Evolutionary conservation across 257 asterid species (phyloP).

Genomic region (Solanum pinnatisectum): DNA sequence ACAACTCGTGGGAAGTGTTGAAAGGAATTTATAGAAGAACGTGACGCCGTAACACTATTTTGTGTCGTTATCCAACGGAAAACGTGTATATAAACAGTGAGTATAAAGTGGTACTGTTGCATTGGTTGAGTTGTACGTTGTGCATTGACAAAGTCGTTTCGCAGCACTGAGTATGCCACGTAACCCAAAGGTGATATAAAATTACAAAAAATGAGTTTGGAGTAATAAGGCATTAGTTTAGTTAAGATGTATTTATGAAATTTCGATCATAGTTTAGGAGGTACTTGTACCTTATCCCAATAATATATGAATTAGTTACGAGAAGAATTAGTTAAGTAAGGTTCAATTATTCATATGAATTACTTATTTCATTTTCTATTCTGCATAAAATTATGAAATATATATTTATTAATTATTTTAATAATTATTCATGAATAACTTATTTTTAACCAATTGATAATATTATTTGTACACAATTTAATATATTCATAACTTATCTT

Average conservation of each 20-base stretch:
- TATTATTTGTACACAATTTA: no score
- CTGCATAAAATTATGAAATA: no score
- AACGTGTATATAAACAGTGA: background rate
- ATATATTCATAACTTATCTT: no score
- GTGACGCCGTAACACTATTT: constrained; percentile 40
- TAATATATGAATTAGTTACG: no score
- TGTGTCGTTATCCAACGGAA: constrained; percentile 51
- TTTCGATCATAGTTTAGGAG: fast-evolving
- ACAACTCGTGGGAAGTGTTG: constrained; percentile 11
- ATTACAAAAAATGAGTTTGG: no score
- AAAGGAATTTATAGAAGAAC: constrained; percentile 26
- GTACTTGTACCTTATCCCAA: fast-evolving
- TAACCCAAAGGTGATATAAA: no score
- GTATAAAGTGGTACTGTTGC: background rate
- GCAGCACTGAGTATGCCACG: fast-evolving
- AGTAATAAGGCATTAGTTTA: fast-evolving
- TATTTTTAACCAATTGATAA: fast-evolving
- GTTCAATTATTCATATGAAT: no score
- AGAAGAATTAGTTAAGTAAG: background rate
- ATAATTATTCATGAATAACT: no score
- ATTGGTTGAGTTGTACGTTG: background rate
- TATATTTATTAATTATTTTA: no score
- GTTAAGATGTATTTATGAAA: fast-evolving
- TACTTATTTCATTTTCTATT: no score
- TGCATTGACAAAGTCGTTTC: background rate